Evolutionary conservation across 139 green algal genomes (phyloP), one percentile per base, ranked within the genome.

Genomic region (Astrephomene gubernaculifera): DNA sequence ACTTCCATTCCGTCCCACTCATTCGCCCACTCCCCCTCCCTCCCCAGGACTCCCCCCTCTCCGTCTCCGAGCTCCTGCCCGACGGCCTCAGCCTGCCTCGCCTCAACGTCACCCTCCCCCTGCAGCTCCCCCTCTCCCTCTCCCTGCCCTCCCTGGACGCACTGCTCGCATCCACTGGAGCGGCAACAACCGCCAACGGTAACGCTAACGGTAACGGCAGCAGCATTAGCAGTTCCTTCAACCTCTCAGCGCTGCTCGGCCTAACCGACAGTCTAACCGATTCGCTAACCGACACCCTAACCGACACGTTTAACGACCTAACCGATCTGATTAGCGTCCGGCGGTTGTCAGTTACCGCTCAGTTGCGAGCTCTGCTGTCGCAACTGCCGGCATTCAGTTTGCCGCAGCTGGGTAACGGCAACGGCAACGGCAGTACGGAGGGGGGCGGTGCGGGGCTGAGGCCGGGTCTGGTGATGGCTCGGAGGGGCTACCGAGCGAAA

Each of bases 391-490:
- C 71, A 0, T 71, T 81, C 64, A 38, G 33, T 0, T 29, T 70
- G 45, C 69, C 36, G 7, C 44, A 41, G 52, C 17, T 8, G 35
- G 79, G 25, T 12, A 35, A 27, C 41, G 60, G 27, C 38, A n/a
- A 57, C 43, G 33, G n/a, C 22, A 49, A 31, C 39, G 38, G 39
- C 22, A 27, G 41, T 53, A 14, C 31, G 21, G 75, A 82, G 17
- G 78, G 45, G 36, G n/a, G n/a, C n/a, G n/a, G n/a, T n/a, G 53
- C 82, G 33, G 70, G 72, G 0, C 68, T 83, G 39, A 54, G 88
- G 38, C 85, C 85, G 35, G 88, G 88, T 10, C 69, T 60, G 63
- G 2, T 79, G 79, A 84, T 90, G 64, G 85, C 85, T 33, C 38
- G 35, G n/a, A 54, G 86, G 49, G 90, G 90, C 17, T 79, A 90